A percentile compares a stretch with the other conserved stretches of the same genome.
Evolutionary conservation across 1,284 basidiomycete species (phyloP).

Genomic region (Macrocystidia cucumis): DNA sequence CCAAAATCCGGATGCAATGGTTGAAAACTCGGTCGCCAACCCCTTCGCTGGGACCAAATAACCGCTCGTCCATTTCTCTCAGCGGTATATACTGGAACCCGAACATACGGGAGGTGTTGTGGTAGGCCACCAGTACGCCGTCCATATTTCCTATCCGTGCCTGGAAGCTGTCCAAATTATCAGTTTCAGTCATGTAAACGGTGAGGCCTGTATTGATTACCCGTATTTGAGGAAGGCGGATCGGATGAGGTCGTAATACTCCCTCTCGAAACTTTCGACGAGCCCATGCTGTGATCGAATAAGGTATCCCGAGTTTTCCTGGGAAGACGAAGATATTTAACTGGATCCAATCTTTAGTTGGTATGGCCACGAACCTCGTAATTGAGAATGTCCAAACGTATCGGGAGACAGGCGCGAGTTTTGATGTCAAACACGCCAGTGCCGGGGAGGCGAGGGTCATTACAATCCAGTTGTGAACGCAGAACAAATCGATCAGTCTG

Average conservation of each 20-base stretch:
- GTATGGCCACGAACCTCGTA: conserved; percentile 46
- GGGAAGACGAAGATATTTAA: not conserved
- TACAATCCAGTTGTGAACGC: conserved; percentile 93
- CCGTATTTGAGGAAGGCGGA: conserved; percentile 95
- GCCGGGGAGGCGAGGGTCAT: conserved; percentile 77
- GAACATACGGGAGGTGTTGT: conserved; percentile 85
- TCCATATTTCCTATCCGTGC: conserved; percentile 97
- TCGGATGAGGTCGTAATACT: conserved; percentile 90
- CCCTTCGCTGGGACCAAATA: conserved; percentile 57
- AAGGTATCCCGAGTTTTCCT: conserved; percentile 73
- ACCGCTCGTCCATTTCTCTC: conserved; percentile 78
- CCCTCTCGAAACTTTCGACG: conserved; percentile 77
- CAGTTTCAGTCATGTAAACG: not conserved
- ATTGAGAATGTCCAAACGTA: conserved; percentile 85
- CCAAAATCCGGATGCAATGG: conserved; percentile 70
- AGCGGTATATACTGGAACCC: conserved; percentile 94
- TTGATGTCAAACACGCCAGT: conserved; percentile 95
- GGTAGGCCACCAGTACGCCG: conserved; percentile 92
- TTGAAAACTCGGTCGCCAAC: conserved; percentile 74
- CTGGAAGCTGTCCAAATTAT: conserved; percentile 62
- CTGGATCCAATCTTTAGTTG: not conserved
- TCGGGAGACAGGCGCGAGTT: conserved; percentile 81
- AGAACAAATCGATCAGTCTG: conserved; percentile 78
- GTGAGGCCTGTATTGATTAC: conserved; percentile 22
- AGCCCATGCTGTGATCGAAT: conserved; percentile 58